Conservation (phyloP, 192 early-diverging fungal genomes). For the Backusella westeae region DNA sequence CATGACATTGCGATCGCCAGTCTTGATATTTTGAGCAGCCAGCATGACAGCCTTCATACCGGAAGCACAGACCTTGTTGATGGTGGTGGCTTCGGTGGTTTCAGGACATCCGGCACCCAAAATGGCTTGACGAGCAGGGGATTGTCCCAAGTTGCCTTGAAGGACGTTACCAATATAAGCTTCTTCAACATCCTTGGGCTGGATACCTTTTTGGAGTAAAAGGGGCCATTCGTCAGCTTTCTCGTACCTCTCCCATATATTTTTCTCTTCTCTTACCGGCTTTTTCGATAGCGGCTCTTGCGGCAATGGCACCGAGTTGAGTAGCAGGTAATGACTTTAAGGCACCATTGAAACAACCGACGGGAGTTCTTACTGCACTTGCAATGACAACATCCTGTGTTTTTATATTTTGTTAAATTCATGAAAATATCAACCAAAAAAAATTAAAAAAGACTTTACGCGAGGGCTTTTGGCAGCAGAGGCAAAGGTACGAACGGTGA, state of each 20-base stretch:
- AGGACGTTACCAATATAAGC: constrained; percentile 96
- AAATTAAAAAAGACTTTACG: constrained; percentile 13
- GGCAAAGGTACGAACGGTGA: constrained; percentile 25
- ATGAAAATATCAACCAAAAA: background rate
- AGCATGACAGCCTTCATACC: constrained; percentile 97
- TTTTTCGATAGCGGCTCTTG: constrained; percentile 79
- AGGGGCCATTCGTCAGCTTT: background rate
- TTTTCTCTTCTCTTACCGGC: constrained; percentile 56
- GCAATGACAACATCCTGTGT: constrained; percentile 56
- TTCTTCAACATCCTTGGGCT: constrained; percentile 85
- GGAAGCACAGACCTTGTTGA: constrained; percentile 99
- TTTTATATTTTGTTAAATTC: background rate
- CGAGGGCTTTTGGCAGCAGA: constrained; percentile 19
- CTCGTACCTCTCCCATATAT: background rate
- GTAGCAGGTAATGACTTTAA: constrained; percentile 81
- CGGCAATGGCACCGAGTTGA: constrained; percentile 84
- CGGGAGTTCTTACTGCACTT: constrained; percentile 86
- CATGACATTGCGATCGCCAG: constrained; percentile 79
- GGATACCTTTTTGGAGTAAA: constrained; percentile 47
- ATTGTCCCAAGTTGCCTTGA: constrained; percentile 84
- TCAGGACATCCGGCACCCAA: constrained; percentile 75
- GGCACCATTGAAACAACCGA: constrained; percentile 88
- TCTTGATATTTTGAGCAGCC: constrained; percentile 80
- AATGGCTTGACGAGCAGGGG: constrained; percentile 90
- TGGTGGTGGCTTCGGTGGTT: constrained; percentile 89